Evolutionary conservation across 805 yeast species (phyloP).

Genomic region (Yarrowia sp.): DNA sequence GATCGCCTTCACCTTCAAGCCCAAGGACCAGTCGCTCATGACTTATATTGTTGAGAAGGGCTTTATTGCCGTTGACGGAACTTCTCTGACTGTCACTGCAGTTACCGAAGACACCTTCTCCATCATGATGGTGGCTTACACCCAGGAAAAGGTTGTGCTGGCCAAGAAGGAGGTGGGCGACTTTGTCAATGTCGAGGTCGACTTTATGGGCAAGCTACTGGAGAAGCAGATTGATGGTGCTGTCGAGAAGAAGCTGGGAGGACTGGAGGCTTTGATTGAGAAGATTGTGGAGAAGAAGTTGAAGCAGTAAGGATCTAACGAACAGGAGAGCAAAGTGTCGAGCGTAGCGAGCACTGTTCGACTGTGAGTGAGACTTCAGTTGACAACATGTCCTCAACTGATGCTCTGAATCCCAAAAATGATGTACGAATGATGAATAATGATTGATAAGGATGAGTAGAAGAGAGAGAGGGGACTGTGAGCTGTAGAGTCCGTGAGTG

Average conservation of each 20-base stretch:
- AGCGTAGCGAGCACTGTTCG: background rate
- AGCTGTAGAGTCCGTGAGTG: too few species aligned
- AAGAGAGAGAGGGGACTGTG: too few species aligned
- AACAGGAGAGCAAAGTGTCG: background rate
- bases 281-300: constrained; percentile 58
- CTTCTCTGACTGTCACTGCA: constrained; percentile 83
- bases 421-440: background rate
- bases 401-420: too few species aligned
- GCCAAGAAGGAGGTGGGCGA: constrained; percentile 70
- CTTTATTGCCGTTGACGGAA: constrained; percentile 90
- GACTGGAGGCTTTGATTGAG: constrained; percentile 58
- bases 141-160: constrained; percentile 80
- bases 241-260: constrained; percentile 62
- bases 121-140: constrained; percentile 90
- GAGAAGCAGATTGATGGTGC: constrained; percentile 79
- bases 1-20: constrained; percentile 72
- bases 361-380: background rate
- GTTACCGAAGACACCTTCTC: constrained; percentile 68
- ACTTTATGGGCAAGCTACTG: constrained; percentile 87
- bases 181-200: constrained; percentile 89
- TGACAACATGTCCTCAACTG: too few species aligned
- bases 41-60: constrained; percentile 94
- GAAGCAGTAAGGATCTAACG: background rate
- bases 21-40: constrained; percentile 64
- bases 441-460: background rate